Evolutionary conservation across 2,329 filamentous ascomycete genomes (phyloP), one percentile per base, ranked within the genome.

Genomic region (Colletotrichum sp.): DNA sequence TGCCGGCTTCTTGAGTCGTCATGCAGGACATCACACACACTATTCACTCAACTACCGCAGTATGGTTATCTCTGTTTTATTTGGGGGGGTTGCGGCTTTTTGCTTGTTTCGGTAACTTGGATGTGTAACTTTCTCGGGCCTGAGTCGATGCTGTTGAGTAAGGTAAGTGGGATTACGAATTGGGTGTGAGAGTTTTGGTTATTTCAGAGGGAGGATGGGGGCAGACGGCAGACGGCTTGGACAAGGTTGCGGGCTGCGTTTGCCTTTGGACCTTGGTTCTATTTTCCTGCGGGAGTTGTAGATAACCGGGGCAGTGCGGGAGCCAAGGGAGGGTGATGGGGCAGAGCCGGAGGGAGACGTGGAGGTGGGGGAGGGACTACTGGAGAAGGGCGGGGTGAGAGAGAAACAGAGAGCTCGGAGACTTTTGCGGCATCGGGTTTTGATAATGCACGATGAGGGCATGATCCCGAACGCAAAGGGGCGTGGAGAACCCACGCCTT

Each of bases 381-480:
- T 43, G 39, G 39, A 1, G 18, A 43, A 12, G 39, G 39, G 18
- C 18, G 39, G 39, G 39, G 39, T 43, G 39, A 10, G 39, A 43
- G 39, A 22, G 22, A 22, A 22, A 22, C 22, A 48, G n/a, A 13
- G 43, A n/a, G 43, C 22, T 48, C 43, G 43, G 43, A 48, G 43
- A 48, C 43, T 48, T 58, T 58, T 58, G 39, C 16, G 22, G 68
- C 28, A 61, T 71, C 52, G 61, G 56, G 43, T 66, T 25, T 32
- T 32, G 62, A 68, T 68, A 48, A 71, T 71, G 70, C 70, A 72
- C 36, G 70, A 61, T 72, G 70, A 68, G 62, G 43, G 52, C 70
- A 68, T 72, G 36, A 67, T 60, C 27, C 28, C 62, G 43, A 66
- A 52, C 16, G 66, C 30, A 12, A 22, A 36, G 12, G n/a, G 7